Conservation (phyloP, 2,329 filamentous ascomycete species). For the Penicillium sp. region DNA sequence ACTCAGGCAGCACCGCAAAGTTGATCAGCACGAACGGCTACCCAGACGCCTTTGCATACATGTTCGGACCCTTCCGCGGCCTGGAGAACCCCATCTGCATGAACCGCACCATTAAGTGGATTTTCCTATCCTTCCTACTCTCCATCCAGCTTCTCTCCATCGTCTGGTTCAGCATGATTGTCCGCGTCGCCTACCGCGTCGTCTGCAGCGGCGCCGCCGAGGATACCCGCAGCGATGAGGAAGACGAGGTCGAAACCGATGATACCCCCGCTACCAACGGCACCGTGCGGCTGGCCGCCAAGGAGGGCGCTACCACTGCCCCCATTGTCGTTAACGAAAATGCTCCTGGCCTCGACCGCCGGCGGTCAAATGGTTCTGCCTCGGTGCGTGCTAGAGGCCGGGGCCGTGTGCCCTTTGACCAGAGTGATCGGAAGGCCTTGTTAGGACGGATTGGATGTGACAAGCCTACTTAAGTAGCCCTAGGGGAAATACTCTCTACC, state of each 20-base stretch:
- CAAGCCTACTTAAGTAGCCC: conserved; percentile 57
- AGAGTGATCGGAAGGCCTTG: conserved; percentile 69
- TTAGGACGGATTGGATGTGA: conserved; percentile 83
- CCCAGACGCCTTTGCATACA: conserved; percentile 61
- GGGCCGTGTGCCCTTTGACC: conserved; percentile 48
- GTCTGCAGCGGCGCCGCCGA: conserved; percentile 77
- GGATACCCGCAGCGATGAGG: conserved; percentile 82
- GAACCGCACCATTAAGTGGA: conserved; percentile 73
- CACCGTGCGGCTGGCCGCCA: conserved; percentile 29
- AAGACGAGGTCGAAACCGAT: conserved; percentile 62
- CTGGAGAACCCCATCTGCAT: conserved; percentile 79
- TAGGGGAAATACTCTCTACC: background rate
- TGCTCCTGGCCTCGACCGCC: conserved; percentile 40
- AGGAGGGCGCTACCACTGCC: conserved; percentile 33
- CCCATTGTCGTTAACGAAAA: conserved; percentile 34
- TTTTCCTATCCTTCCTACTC: conserved; percentile 77
- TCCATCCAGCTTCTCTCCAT: conserved; percentile 80
- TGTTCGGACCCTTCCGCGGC: conserved; percentile 76
- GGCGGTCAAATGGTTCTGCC: conserved; percentile 42
- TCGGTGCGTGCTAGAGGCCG: conserved; percentile 45
- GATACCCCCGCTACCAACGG: conserved; percentile 34
- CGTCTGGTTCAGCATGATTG: conserved; percentile 88
- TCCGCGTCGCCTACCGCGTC: conserved; percentile 80
- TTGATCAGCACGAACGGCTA: conserved; percentile 43
- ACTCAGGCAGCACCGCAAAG: conserved; percentile 57